Base-by-base conservation (phyloP, 495 filamentous ascomycete species). In the Aspergillus ellipticus region DNA sequence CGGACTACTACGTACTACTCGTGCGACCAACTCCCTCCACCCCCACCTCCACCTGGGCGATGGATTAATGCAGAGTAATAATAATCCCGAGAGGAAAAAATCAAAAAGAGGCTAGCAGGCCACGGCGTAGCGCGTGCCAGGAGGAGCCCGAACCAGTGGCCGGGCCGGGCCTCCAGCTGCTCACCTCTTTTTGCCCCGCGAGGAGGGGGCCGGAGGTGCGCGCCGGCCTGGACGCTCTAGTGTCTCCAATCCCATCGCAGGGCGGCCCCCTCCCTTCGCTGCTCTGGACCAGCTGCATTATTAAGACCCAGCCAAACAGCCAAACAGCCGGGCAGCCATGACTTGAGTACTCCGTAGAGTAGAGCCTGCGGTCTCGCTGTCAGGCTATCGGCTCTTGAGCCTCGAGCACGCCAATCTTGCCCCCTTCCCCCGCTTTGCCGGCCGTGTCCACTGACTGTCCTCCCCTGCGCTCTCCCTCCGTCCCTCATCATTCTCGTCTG, bases 341-440 rank as follows among this genome's bases (percentile, higher is more conserved):
- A n/a, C n/a, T n/a, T n/a, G n/a, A n/a, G n/a, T n/a, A n/a, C n/a
- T 28, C 24, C 3, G 24, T 28, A 28, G 24, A 39, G 35, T n/a
- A 15, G 5, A 13, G 35, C 31, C 13, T 8, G 31, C 31, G 31
- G 31, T 8, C 13, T 33, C 9, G 31, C 31, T 33, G 31, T 9
- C 35, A 28, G 24, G 24, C 7, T 28, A 28, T 28, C 24, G 24
- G 24, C 8, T 13, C n/a, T 39, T 39, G 35, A 39, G 35, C 35
- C 35, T 39, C 35, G 35, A 39, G 35, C 35, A 39, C 35, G 33
- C 33, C 33, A 35, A 11, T 11, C 33, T 11, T 2, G 24, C 7
- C 24, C 24, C 24, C 4, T 35, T 24, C 52, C 52, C 52, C 52
- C 52, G 52, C 52, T 54, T 54, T 54, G 43, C 46, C 52, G 28